Evolutionary conservation across 768 basidiomycete species (phyloP).

Genomic region (Suillus alpinus): DNA sequence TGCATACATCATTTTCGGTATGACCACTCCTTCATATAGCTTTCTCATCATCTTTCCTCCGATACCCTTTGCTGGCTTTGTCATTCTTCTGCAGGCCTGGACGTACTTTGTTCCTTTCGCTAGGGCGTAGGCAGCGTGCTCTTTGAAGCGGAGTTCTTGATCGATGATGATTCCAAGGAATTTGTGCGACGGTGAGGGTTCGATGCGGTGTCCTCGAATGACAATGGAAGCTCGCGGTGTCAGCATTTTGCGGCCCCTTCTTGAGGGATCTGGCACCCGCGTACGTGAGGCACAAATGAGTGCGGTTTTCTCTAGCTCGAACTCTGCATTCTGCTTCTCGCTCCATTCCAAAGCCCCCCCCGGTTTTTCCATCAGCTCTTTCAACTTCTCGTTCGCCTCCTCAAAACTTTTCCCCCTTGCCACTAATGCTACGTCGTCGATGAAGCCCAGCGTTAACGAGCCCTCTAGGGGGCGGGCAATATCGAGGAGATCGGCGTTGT

Average conservation of each 20-base stretch:
- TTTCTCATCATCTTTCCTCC: background rate
- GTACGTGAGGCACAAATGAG: background rate
- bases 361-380: slow-evolving; percentile 1
- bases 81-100: background rate
- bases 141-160: background rate
- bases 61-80: background rate
- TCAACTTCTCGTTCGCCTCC: background rate
- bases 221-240: background rate
- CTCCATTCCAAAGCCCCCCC: background rate
- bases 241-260: background rate
- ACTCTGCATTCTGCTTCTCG: background rate
- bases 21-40: slow-evolving; percentile 5
- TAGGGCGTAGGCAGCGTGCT: background rate
- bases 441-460: slow-evolving; percentile 3
- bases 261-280: background rate
- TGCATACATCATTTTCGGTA: slow-evolving; percentile 13
- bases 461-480: background rate
- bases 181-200: background rate
- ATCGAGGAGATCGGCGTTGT: slow-evolving; percentile 25
- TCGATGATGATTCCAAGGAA: slow-evolving; percentile 3
- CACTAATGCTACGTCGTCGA: slow-evolving; percentile 1
- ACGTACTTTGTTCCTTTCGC: background rate
- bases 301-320: slow-evolving; percentile 7
- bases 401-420: background rate
- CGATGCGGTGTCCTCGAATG: background rate